Percentiles rank a stretch among this genome's conserved stretches.
phyloP scores from a whole-genome alignment of 1,284 basidiomycete genomes.

The Sutorius eximius region DNA sequence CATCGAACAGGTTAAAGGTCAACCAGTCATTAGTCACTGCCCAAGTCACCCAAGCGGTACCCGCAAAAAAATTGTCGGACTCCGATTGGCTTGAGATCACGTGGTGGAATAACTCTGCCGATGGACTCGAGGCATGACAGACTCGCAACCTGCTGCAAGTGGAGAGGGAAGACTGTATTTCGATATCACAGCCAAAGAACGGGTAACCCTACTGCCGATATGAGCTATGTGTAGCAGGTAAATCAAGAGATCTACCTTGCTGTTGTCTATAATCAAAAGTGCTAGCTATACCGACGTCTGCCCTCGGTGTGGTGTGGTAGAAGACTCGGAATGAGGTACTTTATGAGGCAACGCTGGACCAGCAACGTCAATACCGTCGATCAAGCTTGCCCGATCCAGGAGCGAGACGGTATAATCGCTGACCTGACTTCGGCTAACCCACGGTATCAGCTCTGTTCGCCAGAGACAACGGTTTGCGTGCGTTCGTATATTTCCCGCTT shows the following conservation, averaged over 20 bases:
- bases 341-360: background rate
- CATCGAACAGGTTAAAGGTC: background rate
- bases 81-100: conserved; percentile 14
- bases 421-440: conserved; percentile 2
- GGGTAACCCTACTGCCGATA: background rate
- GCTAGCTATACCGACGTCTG: background rate
- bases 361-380: background rate
- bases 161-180: background rate
- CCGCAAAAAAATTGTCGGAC: conserved; percentile 13
- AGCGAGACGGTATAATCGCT: background rate
- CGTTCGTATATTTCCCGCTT: conserved; percentile 70
- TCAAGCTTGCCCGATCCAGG: background rate
- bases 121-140: background rate
- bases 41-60: conserved; percentile 14
- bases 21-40: background rate
- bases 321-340: background rate
- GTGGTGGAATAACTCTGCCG: conserved; percentile 1
- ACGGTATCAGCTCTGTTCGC: conserved; percentile 11
- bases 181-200: background rate
- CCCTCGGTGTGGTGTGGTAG: background rate
- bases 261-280: conserved; percentile 3
- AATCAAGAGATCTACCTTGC: background rate
- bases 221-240: conserved; percentile 11
- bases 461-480: conserved; percentile 52
- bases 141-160: background rate